phyloP scores from a whole-genome alignment of 2,329 filamentous ascomycete genomes.

The Cladophialophora immunda region DNA sequence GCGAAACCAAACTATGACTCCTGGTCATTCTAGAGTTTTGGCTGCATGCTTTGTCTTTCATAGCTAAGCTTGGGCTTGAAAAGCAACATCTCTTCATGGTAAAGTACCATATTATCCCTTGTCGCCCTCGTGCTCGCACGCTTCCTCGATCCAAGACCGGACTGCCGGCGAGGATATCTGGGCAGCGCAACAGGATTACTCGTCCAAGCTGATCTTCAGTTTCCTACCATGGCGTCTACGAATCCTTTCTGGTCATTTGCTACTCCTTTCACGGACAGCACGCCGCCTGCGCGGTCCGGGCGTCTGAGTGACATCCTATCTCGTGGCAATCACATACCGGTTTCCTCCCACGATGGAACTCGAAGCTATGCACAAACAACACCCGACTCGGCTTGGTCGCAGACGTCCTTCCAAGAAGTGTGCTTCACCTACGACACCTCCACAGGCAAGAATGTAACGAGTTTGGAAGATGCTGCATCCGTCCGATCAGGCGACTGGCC shows the following conservation, averaged over 20 bases:
- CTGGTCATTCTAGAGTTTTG: background rate
- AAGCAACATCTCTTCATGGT: slow-evolving; percentile 11
- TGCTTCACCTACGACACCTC: slow-evolving; percentile 21
- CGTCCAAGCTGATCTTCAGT: background rate
- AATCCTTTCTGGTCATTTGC: slow-evolving; percentile 24
- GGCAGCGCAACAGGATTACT: background rate
- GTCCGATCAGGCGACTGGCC: slow-evolving; percentile 23
- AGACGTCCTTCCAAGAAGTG: slow-evolving; percentile 13
- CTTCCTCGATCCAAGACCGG: background rate
- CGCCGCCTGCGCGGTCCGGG: slow-evolving; percentile 5
- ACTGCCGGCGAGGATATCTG: background rate
- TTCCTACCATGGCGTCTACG: slow-evolving; percentile 16
- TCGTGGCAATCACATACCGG: slow-evolving; percentile 14
- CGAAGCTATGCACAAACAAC: slow-evolving; percentile 19
- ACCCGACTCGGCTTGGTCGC: slow-evolving; percentile 29
- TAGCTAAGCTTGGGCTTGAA: slow-evolving; percentile 2
- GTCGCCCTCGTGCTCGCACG: background rate
- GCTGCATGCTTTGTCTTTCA: slow-evolving; percentile 10
- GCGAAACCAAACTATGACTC: background rate
- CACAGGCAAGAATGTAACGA: slow-evolving; percentile 18
- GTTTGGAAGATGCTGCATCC: slow-evolving; percentile 15
- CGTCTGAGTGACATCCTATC: slow-evolving; percentile 15
- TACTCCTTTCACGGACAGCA: slow-evolving; percentile 9
- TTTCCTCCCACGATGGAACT: slow-evolving; percentile 15
- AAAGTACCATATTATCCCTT: slow-evolving; percentile 5